phyloP scores from a whole-genome alignment of 2,329 filamentous ascomycete species.

The Periconia sp. region DNA sequence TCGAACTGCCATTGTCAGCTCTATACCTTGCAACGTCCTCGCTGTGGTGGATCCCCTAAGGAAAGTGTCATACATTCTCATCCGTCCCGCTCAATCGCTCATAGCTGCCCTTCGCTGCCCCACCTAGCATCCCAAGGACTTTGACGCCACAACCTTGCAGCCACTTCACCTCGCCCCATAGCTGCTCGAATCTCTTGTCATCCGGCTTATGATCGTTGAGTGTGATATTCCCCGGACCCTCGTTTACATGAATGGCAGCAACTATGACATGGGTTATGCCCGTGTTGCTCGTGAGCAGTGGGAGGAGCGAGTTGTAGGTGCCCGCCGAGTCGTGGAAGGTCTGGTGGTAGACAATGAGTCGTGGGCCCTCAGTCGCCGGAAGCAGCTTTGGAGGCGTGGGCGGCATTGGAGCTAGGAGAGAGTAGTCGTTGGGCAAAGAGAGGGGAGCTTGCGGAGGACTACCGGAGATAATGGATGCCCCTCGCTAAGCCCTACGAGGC shows the following conservation, averaged over 20 bases:
- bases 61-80: conserved; percentile 29
- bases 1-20: conserved; percentile 63
- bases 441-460: conserved; percentile 8
- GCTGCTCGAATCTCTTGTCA: conserved; percentile 69
- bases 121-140: conserved; percentile 86
- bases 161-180: conserved; percentile 79
- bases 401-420: conserved; percentile 32
- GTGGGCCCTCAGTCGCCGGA: conserved; percentile 42
- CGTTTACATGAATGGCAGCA: conserved; percentile 84
- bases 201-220: conserved; percentile 80
- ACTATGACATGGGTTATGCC: conserved; percentile 82
- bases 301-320: conserved; percentile 66
- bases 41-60: background rate
- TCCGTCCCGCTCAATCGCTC: conserved; percentile 50
- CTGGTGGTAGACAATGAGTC: conserved; percentile 67
- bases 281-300: conserved; percentile 64
- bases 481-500: too few species aligned
- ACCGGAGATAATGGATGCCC: too few species aligned
- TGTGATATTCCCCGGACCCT: conserved; percentile 68
- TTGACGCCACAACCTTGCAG: conserved; percentile 77
- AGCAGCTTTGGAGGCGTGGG: conserved; percentile 39
- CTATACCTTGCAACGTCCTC: background rate
- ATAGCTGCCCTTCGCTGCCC: conserved; percentile 79
- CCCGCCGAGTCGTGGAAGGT: conserved; percentile 64
- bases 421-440: background rate